These are phyloP conservation scores for Bidens hawaiensis DNA, from an alignment of 140 eudicot genomes.

Conservation along the genomic window DNA sequence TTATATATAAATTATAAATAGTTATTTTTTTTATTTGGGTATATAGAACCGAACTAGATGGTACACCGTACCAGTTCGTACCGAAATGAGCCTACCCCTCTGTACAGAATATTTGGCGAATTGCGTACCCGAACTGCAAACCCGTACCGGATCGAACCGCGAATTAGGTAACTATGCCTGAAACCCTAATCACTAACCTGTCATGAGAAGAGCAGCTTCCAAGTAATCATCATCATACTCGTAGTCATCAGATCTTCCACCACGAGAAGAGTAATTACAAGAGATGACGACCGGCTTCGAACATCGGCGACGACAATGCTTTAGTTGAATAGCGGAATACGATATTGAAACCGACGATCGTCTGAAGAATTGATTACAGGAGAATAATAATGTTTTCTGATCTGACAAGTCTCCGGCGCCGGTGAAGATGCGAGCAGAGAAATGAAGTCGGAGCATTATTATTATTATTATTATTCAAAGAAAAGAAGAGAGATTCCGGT, in stretches of 20 bases:
- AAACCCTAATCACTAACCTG: too few relatives aligned
- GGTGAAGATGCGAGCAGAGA: conserved; percentile 20
- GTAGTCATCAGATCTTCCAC: conserved; percentile 21
- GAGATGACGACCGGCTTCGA: conserved; percentile 24
- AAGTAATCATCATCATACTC: conserved; percentile 40
- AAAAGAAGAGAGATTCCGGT: conserved; percentile 15
- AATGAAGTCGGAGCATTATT: conserved; percentile 32
- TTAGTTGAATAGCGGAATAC: conserved; percentile 10
- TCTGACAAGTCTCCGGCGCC: conserved; percentile 32
- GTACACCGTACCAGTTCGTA: too few relatives aligned
- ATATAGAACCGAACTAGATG: too few relatives aligned
- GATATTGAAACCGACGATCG: conserved; percentile 14
- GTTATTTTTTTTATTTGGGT: too few relatives aligned
- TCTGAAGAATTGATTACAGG: conserved; percentile 6
- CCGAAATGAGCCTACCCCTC: too few relatives aligned
- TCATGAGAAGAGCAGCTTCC: conserved; percentile 52
- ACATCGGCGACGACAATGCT: conserved; percentile 2
- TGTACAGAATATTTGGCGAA: too few relatives aligned
- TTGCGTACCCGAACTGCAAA: too few relatives aligned
- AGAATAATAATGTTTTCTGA: conserved; percentile 24
- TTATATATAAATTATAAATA: too few relatives aligned
- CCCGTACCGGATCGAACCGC: too few relatives aligned
- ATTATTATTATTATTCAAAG: too few relatives aligned
- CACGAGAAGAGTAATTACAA: conserved; percentile 31
- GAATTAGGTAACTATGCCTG: too few relatives aligned